Base-by-base conservation (phyloP, 2,329 filamentous ascomycete species). In the Exophiala phaeomuriformis region DNA sequence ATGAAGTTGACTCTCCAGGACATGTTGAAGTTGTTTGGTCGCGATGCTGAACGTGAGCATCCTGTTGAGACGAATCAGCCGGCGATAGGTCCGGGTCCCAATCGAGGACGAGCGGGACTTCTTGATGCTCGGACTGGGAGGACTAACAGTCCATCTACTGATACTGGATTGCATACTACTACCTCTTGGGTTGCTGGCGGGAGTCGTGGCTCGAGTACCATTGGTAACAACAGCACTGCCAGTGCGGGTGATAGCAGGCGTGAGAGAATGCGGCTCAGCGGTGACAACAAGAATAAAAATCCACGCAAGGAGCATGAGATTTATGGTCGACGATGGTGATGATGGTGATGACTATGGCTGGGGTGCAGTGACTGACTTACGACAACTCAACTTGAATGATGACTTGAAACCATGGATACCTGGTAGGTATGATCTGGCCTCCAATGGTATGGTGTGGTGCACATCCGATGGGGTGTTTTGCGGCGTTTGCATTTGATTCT, bases 1-100 rank as follows among this genome's bases (percentile, higher is more conserved):
- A 82, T 87, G 67, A 96, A 96, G 73, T 77, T 98, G 47, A 88
- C 85, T 45, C 84, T 97, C 81, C 85, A 90, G 67, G 93, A 98
- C 71, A 94, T 98, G 69, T 78, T 98, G 69, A 84, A 88, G 47
- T 78, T 98, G 52, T 98, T 98, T 74, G 83, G 82, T 58, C 82
- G 83, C 31, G 84, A 88, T 64, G 79, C 78, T 0, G 79, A 82
- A 61, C 67, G 69, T 36, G 72, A 74, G 30, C 51, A 56, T 41
- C 57, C 49, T 12, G 39, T 59, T n/a, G 54, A 57, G 5, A 54
- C 57, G 6, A 19, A 51, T 27, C 36, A 36, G 7, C 9, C 54
- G 31, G 53, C 48, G 2, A 47, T 42, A 41, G 47, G 44, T 12
- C 12, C 19, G 37, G 47, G 44, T 12, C 12, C 19, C 32, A 47